phyloP scores from a whole-genome alignment of 2,329 filamentous ascomycete species.

The Exophiala aquamarina region DNA sequence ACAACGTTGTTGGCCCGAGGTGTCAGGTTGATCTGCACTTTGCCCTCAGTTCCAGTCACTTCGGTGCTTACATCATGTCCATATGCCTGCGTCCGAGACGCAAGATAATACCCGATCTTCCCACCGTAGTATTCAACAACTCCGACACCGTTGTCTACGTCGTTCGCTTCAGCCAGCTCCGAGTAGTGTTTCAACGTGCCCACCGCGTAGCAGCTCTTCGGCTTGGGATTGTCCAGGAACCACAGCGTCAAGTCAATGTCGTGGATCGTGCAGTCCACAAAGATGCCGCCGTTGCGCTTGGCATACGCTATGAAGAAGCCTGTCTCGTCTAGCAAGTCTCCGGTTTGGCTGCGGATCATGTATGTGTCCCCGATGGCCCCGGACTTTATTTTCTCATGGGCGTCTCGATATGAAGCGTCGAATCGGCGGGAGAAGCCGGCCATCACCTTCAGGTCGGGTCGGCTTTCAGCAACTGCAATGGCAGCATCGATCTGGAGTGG shows the following conservation, averaged over 20 bases:
- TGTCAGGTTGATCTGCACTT: constrained; percentile 31
- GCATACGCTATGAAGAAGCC: constrained; percentile 70
- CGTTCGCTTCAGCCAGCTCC: constrained; percentile 34
- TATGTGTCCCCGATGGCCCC: constrained; percentile 61
- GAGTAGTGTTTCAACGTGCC: constrained; percentile 33
- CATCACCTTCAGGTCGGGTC: constrained; percentile 54
- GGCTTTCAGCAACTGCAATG: too few relatives aligned
- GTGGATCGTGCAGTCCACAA: constrained; percentile 70
- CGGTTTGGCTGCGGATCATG: constrained; percentile 65
- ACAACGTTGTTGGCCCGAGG: constrained; percentile 34
- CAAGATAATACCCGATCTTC: constrained; percentile 36
- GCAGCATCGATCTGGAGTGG: constrained; percentile 37
- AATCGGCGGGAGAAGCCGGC: constrained; percentile 67
- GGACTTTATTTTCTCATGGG: constrained; percentile 50
- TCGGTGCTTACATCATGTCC: constrained; percentile 38
- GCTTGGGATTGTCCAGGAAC: constrained; percentile 31
- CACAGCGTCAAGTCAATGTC: constrained; percentile 58
- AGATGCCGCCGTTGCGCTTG: constrained; percentile 65
- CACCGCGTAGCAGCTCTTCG: constrained; percentile 34
- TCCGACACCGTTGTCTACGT: constrained; percentile 38
- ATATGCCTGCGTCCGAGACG: constrained; percentile 37
- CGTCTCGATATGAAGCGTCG: constrained; percentile 65
- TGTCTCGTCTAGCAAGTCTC: constrained; percentile 63
- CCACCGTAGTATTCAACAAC: constrained; percentile 40
- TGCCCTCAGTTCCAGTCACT: constrained; percentile 35